Percentiles rank a stretch among this genome's conserved stretches.
Evolutionary conservation across 768 basidiomycete genomes (phyloP).

Genomic region (Pleurotus sapidus): DNA sequence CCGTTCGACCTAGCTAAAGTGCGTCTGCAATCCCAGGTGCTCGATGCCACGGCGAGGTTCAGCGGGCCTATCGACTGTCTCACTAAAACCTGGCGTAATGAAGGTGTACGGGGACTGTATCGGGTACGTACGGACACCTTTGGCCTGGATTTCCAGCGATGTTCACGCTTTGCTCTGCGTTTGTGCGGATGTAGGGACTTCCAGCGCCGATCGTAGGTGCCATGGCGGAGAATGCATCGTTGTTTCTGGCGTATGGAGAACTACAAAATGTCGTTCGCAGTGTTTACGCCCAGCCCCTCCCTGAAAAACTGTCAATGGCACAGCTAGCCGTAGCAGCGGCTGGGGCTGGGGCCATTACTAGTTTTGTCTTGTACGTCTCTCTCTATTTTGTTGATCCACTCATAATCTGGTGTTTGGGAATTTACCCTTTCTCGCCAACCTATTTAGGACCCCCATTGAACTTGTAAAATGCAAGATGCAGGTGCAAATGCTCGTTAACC

Average conservation of each 20-base stretch:
- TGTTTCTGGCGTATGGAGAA: conserved; percentile 87
- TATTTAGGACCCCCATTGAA: conserved; percentile 60
- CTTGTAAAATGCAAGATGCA: conserved; percentile 98
- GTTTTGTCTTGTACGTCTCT: conserved; percentile 76
- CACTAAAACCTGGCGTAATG: conserved; percentile 72
- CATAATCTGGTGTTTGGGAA: too few relatives aligned
- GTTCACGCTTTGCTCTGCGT: neutral
- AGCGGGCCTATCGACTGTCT: conserved; percentile 90
- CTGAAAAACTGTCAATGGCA: conserved; percentile 53
- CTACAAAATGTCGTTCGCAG: conserved; percentile 61
- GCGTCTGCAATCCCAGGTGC: conserved; percentile 86
- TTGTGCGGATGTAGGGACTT: conserved; percentile 57
- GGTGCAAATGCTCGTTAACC: conserved; percentile 66
- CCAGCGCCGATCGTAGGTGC: conserved; percentile 93
- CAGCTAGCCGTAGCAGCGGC: conserved; percentile 83
- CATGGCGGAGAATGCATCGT: conserved; percentile 88
- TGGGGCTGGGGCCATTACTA: conserved; percentile 82
- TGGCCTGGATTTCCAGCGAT: neutral
- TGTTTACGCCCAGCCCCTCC: conserved; percentile 27
- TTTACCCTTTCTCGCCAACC: neutral
- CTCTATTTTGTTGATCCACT: neutral
- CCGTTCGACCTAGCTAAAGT: conserved; percentile 97
- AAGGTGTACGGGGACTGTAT: conserved; percentile 85
- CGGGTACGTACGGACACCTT: conserved; percentile 50
- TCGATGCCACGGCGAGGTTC: conserved; percentile 66